phyloP scores from a whole-genome alignment of 441 rosid genomes.

The Gossypium aridum region DNA sequence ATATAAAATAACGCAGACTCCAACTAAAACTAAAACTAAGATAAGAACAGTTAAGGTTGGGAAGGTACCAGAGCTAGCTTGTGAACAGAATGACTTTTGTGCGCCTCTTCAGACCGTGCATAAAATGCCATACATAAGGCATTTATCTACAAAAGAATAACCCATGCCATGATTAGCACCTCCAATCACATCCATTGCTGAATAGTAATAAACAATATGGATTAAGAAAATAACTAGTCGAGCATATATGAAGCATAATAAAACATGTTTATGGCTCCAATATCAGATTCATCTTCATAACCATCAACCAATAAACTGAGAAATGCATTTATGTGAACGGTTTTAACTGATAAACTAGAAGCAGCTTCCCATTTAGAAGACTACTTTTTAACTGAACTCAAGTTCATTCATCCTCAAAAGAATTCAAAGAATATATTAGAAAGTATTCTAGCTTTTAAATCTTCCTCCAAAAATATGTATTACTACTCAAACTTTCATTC shows the following conservation, averaged over 20 bases:
- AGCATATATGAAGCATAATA: background rate
- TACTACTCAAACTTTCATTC: background rate
- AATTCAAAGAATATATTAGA: background rate
- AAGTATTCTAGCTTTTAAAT: constrained; percentile 1
- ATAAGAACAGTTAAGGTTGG: background rate
- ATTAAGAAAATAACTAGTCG: background rate
- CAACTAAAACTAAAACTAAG: background rate
- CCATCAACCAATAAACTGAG: background rate
- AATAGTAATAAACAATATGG: background rate
- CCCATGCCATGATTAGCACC: background rate
- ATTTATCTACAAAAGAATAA: constrained; percentile 54
- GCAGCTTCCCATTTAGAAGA: background rate
- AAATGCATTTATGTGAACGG: background rate
- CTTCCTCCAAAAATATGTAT: background rate
- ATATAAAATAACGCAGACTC: background rate
- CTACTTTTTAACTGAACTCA: background rate
- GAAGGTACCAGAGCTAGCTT: constrained; percentile 83
- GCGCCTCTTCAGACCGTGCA: constrained; percentile 94
- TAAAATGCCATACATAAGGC: constrained; percentile 94
- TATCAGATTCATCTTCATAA: constrained; percentile 3
- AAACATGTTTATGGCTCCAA: background rate
- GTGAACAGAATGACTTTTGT: constrained; percentile 87
- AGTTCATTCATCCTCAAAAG: constrained; percentile 4
- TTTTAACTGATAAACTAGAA: background rate
- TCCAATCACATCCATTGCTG: background rate